Evolutionary conservation across 1,139 yeast species (phyloP).

Genomic region (Yamadazyma spencermartinsiae): DNA sequence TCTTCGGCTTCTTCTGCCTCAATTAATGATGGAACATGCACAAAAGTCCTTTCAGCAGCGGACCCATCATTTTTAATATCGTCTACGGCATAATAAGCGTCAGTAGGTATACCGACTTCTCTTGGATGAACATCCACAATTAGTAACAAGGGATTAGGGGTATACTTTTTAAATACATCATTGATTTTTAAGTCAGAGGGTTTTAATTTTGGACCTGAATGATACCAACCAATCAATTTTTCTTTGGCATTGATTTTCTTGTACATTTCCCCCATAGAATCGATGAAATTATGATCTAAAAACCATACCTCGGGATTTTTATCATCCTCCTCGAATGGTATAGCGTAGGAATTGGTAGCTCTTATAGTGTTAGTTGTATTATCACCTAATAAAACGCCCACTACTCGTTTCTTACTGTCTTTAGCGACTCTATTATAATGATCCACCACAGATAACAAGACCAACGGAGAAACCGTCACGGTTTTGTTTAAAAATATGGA

Average conservation of each 20-base stretch:
- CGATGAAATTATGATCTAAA: slow-evolving; percentile 93
- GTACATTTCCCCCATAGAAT: slow-evolving; percentile 97
- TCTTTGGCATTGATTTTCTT: slow-evolving; percentile 97
- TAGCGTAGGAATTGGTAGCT: slow-evolving; percentile 79
- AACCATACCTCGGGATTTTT: slow-evolving; percentile 95
- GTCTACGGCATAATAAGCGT: slow-evolving; percentile 91
- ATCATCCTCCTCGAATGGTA: slow-evolving; percentile 97
- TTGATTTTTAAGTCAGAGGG: slow-evolving; percentile 89
- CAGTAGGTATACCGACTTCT: slow-evolving; percentile 86
- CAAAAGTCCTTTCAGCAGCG: slow-evolving; percentile 87
- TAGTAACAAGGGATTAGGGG: slow-evolving; percentile 77
- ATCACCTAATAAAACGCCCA: slow-evolving; percentile 93
- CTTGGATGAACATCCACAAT: slow-evolving; percentile 91
- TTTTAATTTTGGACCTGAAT: slow-evolving; percentile 90
- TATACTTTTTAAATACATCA: slow-evolving; percentile 81
- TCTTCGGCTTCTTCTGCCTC: slow-evolving; percentile 99
- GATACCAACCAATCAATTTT: slow-evolving; percentile 97
- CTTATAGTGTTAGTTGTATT: slow-evolving; percentile 54
- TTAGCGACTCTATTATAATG: slow-evolving; percentile 87
- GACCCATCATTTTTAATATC: slow-evolving; percentile 98
- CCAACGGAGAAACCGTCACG: slow-evolving; percentile 94
- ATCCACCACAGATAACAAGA: slow-evolving; percentile 89
- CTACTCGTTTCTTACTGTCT: slow-evolving; percentile 73
- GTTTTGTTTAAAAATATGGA: slow-evolving; percentile 48
- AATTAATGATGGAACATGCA: slow-evolving; percentile 87